Conservation (phyloP, 495 filamentous ascomycete species). For the Parathielavia hyrcaniae region DNA sequence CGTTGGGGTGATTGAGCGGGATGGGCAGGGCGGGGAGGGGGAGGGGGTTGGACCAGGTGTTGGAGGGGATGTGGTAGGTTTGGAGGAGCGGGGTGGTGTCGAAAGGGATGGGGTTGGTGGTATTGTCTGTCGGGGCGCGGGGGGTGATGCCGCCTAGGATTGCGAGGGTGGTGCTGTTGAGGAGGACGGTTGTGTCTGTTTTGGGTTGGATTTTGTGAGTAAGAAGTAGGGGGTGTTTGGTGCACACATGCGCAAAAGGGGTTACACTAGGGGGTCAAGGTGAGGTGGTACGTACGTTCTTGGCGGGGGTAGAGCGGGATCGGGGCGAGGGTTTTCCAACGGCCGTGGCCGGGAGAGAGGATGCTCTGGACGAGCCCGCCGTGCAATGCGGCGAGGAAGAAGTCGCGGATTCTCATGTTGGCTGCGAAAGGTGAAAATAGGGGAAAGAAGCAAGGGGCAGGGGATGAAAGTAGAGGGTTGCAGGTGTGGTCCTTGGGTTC, state of each 20-base stretch:
- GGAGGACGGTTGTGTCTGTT: slow-evolving; percentile 52
- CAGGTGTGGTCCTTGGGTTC: no score
- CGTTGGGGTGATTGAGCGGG: slow-evolving; percentile 50
- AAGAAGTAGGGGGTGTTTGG: background rate
- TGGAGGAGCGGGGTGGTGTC: slow-evolving; percentile 56
- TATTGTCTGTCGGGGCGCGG: no score
- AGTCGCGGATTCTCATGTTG: background rate
- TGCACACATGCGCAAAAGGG: no score
- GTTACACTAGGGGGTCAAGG: background rate
- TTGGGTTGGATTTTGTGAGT: background rate
- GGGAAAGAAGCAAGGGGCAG: no score
- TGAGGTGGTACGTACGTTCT: slow-evolving; percentile 31
- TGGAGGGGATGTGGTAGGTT: slow-evolving; percentile 58
- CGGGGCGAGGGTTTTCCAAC: slow-evolving; percentile 59
- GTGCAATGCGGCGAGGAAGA: background rate
- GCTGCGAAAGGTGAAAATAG: background rate
- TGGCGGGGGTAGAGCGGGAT: slow-evolving; percentile 73
- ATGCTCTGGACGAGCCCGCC: background rate
- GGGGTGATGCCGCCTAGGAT: slow-evolving; percentile 25
- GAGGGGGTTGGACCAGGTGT: slow-evolving; percentile 51
- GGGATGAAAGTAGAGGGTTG: no score
- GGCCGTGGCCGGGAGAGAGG: background rate
- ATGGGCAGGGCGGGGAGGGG: slow-evolving; percentile 49
- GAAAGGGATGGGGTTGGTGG: slow-evolving; percentile 21
- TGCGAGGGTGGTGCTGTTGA: slow-evolving; percentile 51